These are phyloP conservation scores for Tylopilus subfusipes DNA, from an alignment of 768 basidiomycete genomes.

Conservation along the genomic window DNA sequence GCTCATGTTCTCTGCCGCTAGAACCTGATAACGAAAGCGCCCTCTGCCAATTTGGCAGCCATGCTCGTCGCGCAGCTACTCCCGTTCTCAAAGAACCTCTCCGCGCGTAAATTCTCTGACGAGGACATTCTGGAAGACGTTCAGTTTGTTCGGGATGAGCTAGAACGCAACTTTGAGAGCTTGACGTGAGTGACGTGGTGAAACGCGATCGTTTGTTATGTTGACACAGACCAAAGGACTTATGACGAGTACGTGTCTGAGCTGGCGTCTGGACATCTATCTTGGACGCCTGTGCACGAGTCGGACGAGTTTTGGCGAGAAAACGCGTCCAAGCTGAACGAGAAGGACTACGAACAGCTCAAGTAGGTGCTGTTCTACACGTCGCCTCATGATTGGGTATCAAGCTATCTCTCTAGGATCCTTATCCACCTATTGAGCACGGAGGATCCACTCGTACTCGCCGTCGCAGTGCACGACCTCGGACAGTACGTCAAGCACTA, in stretches of 20 bases:
- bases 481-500: constrained; percentile 93
- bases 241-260: constrained; percentile 97
- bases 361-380: constrained; percentile 48
- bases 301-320: constrained; percentile 98
- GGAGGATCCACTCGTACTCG: constrained; percentile 72
- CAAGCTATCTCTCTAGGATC: constrained; percentile 43
- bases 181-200: constrained; percentile 62
- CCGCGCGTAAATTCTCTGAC: constrained; percentile 85
- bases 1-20: constrained; percentile 28
- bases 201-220: not conserved
- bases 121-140: constrained; percentile 94
- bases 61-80: constrained; percentile 89
- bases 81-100: constrained; percentile 82
- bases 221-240: constrained; percentile 50
- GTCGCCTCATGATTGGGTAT: not conserved
- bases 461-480: constrained; percentile 90
- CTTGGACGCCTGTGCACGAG: constrained; percentile 95
- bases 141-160: constrained; percentile 79
- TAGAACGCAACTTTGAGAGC: constrained; percentile 82
- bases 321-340: constrained; percentile 84
- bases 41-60: constrained; percentile 81
- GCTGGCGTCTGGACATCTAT: constrained; percentile 81
- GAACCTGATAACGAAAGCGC: constrained; percentile 91
- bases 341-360: constrained; percentile 77
- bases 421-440: constrained; percentile 69